Evolutionary conservation across 495 filamentous ascomycete species (phyloP), one percentile per base, ranked within the genome.

Genomic region (Chaetomium tenue): DNA sequence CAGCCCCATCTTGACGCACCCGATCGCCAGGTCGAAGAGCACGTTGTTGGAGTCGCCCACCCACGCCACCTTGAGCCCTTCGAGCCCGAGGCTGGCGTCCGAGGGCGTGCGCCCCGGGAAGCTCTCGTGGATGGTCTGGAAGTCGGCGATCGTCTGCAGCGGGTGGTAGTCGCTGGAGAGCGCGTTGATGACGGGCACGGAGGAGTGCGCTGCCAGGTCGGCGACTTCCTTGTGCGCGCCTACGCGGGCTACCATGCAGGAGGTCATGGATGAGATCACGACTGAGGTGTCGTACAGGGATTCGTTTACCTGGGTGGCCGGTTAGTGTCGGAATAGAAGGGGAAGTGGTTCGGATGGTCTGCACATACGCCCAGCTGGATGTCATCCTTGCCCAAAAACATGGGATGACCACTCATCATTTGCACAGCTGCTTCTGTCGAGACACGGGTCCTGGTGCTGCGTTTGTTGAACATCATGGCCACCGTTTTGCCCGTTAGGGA

Each of bases 21-120:
- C 92, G 61, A 91, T 94, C 11, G 91, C 90, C 42, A 98, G 81
- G 74, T 98, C 94, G 73, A 90, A 97, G 26, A 97, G 85, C 23
- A 98, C 93, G 69, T 98, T 98, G 78, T 97, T 98, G 20, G 92
- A 90, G 71, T 98, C 94, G 50, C 94, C 94, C 25, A 98, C 81
- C 94, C 94, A 98, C 7, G 94, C 93, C 63, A 98, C 85, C 75
- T 93, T 95, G 65, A 94, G 74, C 5, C 90, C 89, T 67, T 92
- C 86, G 7, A 95, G 78, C 3, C 91, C 90, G 26, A 95, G 79
- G 51, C 83, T 81, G 18, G 77, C 74, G 3, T 61, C 61, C 18
- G 51, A 16, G 9, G 78, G 60, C 23, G 76, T 58, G 37, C 71
- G 62, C 7, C 79, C 73, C 1, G 82, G 79, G 70, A 91, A 8